Percentiles rank a stretch among this genome's conserved stretches.
Conservation (phyloP, 768 basidiomycete genomes). For the Panellus pusillus region DNA sequence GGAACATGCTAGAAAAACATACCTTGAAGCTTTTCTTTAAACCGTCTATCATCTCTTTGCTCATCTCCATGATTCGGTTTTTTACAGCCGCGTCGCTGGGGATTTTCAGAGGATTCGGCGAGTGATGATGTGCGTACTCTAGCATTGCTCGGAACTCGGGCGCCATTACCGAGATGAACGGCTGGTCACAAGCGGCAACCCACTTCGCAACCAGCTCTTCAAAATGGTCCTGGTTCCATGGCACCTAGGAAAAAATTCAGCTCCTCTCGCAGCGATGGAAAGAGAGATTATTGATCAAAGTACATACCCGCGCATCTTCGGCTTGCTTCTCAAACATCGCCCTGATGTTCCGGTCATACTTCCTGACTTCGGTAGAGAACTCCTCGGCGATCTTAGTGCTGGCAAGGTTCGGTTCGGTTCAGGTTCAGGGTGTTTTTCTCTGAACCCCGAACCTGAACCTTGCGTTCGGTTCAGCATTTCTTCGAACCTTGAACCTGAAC, state of each 20-base stretch:
- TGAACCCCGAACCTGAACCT: no score
- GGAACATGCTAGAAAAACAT: background rate
- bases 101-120: background rate
- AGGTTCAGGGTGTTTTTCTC: no score
- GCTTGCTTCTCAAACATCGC: no score
- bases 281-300: no score
- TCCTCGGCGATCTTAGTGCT: no score
- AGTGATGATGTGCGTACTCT: conserved; percentile 3
- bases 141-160: conserved; percentile 4
- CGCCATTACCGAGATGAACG: background rate
- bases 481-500: no score
- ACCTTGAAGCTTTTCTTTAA: background rate
- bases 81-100: background rate
- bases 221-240: conserved; percentile 4
- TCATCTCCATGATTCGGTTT: background rate
- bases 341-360: no score
- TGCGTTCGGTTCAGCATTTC: no score
- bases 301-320: no score
- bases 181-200: conserved; percentile 4
- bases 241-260: background rate
- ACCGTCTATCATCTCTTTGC: background rate
- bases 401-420: no score
- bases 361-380: no score
- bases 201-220: background rate
- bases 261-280: no score